Evolutionary conservation across 2,329 filamentous ascomycete genomes (phyloP).

Genomic region (Aureobasidium sp.): DNA sequence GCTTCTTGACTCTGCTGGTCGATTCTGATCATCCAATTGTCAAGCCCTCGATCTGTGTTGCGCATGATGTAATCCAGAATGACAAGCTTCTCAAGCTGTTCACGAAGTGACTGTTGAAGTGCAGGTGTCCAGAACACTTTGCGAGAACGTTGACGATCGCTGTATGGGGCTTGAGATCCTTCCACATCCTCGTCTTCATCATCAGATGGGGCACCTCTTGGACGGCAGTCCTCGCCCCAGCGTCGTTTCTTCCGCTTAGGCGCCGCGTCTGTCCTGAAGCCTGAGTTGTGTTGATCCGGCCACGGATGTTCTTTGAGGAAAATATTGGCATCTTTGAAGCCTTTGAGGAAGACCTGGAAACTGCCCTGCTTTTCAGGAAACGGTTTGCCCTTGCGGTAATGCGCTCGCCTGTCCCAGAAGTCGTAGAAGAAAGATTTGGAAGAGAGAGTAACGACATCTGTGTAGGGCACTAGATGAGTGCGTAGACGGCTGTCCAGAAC

Average conservation of each 20-base stretch:
- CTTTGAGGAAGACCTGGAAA: conserved; percentile 95
- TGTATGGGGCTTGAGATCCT: conserved; percentile 20
- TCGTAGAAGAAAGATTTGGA: conserved; percentile 98
- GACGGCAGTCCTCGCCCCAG: conserved; percentile 80
- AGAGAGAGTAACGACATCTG: conserved; percentile 85
- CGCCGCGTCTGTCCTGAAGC: conserved; percentile 61
- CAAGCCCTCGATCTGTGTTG: conserved; percentile 90
- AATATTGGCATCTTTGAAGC: conserved; percentile 93
- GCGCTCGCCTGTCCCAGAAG: conserved; percentile 88
- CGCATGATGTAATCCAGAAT: conserved; percentile 99
- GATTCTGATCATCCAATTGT: conserved; percentile 99
- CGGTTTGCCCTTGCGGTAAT: conserved; percentile 77
- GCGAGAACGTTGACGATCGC: conserved; percentile 27
- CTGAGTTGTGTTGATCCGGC: conserved; percentile 75
- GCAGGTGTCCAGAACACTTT: conserved; percentile 78
- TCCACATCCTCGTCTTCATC: conserved; percentile 38
- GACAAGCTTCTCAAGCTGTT: conserved; percentile 93
- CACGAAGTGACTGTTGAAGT: conserved; percentile 84
- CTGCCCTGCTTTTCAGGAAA: conserved; percentile 88
- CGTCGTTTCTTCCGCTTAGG: conserved; percentile 58
- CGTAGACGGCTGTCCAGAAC: conserved; percentile 84
- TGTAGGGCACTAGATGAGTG: conserved; percentile 92
- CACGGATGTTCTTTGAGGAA: conserved; percentile 93
- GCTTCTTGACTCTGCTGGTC: conserved; percentile 78
- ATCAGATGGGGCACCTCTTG: conserved; percentile 50